Conservation (phyloP, 768 basidiomycete species). For the Pisolithus tinctorius region DNA sequence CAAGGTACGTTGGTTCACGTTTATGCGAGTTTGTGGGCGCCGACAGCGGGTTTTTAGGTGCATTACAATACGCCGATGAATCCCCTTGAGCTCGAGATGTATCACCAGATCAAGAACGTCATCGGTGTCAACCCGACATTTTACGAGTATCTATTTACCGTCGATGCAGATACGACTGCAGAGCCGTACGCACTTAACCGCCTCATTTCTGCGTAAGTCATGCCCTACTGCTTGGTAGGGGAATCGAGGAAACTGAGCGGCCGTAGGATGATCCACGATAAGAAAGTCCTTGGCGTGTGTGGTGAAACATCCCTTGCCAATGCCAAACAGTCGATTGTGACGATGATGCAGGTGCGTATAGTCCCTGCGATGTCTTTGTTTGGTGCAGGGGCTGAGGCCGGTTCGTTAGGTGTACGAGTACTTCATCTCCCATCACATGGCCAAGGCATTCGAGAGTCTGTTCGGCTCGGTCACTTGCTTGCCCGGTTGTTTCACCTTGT, state of each 20-base stretch:
- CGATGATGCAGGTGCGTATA: constrained; percentile 84
- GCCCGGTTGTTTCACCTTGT: constrained; percentile 98
- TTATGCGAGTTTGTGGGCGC: neutral
- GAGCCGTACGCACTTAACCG: constrained; percentile 83
- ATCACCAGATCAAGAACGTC: constrained; percentile 99
- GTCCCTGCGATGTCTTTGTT: neutral
- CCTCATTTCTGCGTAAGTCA: constrained; percentile 83
- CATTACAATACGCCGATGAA: constrained; percentile 97
- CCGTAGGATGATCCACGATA: constrained; percentile 91
- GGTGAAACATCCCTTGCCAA: constrained; percentile 94
- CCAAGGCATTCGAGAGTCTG: constrained; percentile 94
- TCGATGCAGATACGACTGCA: constrained; percentile 94
- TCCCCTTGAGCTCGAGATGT: constrained; percentile 95
- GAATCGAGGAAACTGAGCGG: neutral
- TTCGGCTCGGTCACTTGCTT: constrained; percentile 98
- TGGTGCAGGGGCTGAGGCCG: neutral
- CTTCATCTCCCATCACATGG: constrained; percentile 98
- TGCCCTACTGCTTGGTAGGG: neutral
- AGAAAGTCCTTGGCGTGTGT: constrained; percentile 88
- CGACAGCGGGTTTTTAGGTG: constrained; percentile 44
- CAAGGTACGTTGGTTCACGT: constrained; percentile 47
- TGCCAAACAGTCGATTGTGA: constrained; percentile 89
- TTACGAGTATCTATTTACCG: constrained; percentile 92
- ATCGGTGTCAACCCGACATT: constrained; percentile 98
- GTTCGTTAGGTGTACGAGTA: constrained; percentile 83